Evolutionary conservation across 1,284 basidiomycete species (phyloP), one percentile per base, ranked within the genome.

Genomic region (Golubevia sp.): DNA sequence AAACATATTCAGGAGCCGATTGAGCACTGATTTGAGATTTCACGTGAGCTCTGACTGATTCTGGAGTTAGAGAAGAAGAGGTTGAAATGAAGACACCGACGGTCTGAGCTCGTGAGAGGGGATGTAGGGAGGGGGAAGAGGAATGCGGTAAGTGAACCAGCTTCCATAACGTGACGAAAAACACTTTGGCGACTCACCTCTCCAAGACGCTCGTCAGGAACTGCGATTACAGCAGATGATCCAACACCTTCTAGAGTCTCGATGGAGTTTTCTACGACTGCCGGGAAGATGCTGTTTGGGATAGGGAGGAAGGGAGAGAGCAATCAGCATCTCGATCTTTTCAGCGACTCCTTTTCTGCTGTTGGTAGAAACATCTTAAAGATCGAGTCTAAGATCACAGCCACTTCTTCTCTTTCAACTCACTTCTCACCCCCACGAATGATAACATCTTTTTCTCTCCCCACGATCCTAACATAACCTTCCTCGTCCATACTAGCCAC

Each of bases 351-450:
- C n/a, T n/a, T n/a, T n/a, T n/a, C n/a, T n/a, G n/a, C n/a, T n/a
- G n/a, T n/a, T n/a, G n/a, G n/a, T n/a, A n/a, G n/a, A n/a, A n/a
- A n/a, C n/a, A n/a, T n/a, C n/a, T n/a, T n/a, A n/a, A n/a, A n/a
- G n/a, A n/a, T n/a, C n/a, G n/a, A n/a, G n/a, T n/a, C n/a, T n/a
- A n/a, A n/a, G n/a, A n/a, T n/a, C n/a, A n/a, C n/a, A n/a, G n/a
- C n/a, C n/a, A n/a, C n/a, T n/a, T n/a, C n/a, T n/a, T n/a, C n/a
- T n/a, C n/a, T n/a, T n/a, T n/a, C n/a, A n/a, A n/a, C n/a, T n/a
- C n/a, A n/a, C n/a, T 92, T 94, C 89, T 93, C 91, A 71, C 92
- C 92, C 25, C 92, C 92, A 20, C 92, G 90, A 69, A 94, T 94
- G 78, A 94, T 92, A 56, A 94, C 88, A 79, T 94, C 92, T 88